Percentiles rank a stretch among this genome's conserved stretches.
phyloP scores from a whole-genome alignment of 495 filamentous ascomycete species.

The Penicillium verhagenii region DNA sequence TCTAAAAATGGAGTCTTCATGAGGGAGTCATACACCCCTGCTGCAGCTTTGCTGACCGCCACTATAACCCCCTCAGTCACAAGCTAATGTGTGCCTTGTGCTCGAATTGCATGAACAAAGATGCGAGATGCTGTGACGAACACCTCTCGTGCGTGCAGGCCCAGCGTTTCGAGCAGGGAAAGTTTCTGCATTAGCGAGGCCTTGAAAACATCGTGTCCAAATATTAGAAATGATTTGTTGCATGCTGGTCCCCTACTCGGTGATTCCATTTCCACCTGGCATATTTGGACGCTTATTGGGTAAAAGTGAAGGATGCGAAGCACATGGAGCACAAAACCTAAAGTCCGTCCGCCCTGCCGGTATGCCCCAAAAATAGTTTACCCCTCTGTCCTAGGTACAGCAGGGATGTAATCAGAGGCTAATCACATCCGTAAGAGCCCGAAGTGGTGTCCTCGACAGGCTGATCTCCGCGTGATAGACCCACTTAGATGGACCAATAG shows the following conservation, averaged over 20 bases:
- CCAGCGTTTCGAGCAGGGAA: background rate
- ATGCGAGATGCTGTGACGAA: background rate
- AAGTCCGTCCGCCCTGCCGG: background rate
- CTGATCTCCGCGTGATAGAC: conserved; percentile 1
- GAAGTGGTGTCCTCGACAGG: background rate
- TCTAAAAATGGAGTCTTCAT: conserved; percentile 7
- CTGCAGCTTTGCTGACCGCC: background rate
- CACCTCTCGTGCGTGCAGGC: background rate
- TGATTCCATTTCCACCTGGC: background rate
- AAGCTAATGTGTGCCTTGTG: background rate
- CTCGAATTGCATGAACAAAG: background rate
- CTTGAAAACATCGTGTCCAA: background rate
- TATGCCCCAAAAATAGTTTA: background rate
- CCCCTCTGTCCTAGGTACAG: background rate
- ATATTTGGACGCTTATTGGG: background rate
- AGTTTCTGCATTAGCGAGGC: background rate
- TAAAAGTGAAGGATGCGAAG: background rate
- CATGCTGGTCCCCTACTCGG: background rate
- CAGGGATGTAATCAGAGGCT: background rate
- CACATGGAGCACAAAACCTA: background rate
- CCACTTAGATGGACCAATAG: background rate
- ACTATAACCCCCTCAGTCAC: background rate
- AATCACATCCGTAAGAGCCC: background rate
- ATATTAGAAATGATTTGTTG: background rate
- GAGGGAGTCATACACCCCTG: background rate